A percentile compares a stretch with the other conserved stretches of the same genome.
Conservation (phyloP, 1,284 basidiomycete species). For the Volvariella surrecta region DNA sequence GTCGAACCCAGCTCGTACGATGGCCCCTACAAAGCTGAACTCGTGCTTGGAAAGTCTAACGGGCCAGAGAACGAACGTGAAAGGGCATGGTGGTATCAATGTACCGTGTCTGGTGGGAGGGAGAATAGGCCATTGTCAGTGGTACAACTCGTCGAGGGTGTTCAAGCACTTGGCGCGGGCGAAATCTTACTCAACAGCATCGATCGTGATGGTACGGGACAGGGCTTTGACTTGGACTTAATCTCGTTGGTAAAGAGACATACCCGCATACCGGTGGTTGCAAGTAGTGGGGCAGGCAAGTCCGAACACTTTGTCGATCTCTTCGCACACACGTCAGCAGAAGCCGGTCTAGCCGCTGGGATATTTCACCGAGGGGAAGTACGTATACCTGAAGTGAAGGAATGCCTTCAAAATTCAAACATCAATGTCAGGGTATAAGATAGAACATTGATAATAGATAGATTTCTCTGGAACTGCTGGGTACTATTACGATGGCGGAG, state of each 20-base stretch:
- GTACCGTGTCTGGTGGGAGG: constrained; percentile 92
- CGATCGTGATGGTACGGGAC: constrained; percentile 91
- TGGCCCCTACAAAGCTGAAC: constrained; percentile 63
- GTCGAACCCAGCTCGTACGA: constrained; percentile 60
- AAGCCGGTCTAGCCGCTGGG: constrained; percentile 94
- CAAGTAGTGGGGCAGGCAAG: constrained; percentile 87
- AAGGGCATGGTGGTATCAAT: constrained; percentile 97
- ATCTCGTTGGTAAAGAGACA: constrained; percentile 67
- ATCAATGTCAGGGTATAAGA: constrained; percentile 40
- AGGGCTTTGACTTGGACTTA: constrained; percentile 88
- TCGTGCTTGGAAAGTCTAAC: constrained; percentile 48
- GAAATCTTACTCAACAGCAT: constrained; percentile 96
- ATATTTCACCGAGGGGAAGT: constrained; percentile 96
- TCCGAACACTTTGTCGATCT: constrained; percentile 82
- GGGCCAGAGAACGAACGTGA: constrained; percentile 51
- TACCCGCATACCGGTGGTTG: constrained; percentile 90
- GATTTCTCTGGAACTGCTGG: background rate
- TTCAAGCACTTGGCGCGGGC: constrained; percentile 86
- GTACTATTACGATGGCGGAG: background rate
- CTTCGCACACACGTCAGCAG: constrained; percentile 72
- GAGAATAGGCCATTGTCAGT: constrained; percentile 87
- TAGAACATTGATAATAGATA: constrained; percentile 5
- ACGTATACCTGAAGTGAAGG: constrained; percentile 64
- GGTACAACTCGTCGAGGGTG: constrained; percentile 85
- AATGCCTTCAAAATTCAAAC: constrained; percentile 36